Conservation (phyloP, 1,139 yeast genomes). For the Diutina rugosa region DNA sequence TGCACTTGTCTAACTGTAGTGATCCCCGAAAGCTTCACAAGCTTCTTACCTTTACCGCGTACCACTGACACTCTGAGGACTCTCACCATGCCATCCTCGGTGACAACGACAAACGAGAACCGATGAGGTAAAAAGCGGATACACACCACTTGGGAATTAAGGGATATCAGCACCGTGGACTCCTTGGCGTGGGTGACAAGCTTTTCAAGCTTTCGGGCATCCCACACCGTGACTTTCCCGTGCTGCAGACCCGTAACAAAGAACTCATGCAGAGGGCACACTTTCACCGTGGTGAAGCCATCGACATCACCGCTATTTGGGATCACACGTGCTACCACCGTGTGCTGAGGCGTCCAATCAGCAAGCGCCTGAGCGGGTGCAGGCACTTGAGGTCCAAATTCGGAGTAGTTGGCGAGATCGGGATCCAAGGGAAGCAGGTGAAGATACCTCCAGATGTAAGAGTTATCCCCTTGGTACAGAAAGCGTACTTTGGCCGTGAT, state of each 20-base stretch:
- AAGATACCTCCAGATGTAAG: constrained; percentile 47
- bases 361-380: constrained; percentile 8
- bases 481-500: constrained; percentile 30
- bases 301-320: constrained; percentile 14
- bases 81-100: constrained; percentile 50
- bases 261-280: constrained; percentile 49
- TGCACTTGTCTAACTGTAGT: constrained; percentile 21
- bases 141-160: constrained; percentile 34
- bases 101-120: constrained; percentile 55
- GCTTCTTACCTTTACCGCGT: constrained; percentile 21
- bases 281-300: constrained; percentile 40
- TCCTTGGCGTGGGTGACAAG: constrained; percentile 41
- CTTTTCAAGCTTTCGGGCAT: constrained; percentile 47
- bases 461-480: constrained; percentile 57
- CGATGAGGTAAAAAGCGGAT: constrained; percentile 45
- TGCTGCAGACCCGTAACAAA: constrained; percentile 70
- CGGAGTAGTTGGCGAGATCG: constrained; percentile 45
- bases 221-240: constrained; percentile 74
- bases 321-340: constrained; percentile 40
- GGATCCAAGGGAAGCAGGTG: constrained; percentile 43
- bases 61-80: constrained; percentile 44
- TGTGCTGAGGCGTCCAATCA: constrained; percentile 19
- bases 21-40: constrained; percentile 20
- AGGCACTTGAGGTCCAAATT: constrained; percentile 39
- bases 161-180: constrained; percentile 36